Evolutionary conservation across 1,139 yeast species (phyloP), one percentile per base, ranked within the genome.

Genomic region (Debaryomycetaceae sp.): DNA sequence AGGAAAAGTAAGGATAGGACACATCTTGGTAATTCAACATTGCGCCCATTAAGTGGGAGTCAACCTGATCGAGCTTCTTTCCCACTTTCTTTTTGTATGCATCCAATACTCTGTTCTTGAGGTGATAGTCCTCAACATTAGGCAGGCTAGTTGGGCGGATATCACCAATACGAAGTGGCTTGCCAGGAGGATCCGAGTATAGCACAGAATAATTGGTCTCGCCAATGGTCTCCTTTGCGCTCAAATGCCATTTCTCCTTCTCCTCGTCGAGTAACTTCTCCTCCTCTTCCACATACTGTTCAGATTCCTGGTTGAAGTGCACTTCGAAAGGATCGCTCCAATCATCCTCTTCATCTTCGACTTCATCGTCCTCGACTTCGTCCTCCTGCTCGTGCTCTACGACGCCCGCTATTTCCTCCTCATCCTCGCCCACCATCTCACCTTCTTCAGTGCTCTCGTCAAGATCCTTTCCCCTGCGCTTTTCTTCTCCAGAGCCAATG

Each of bases 11-110:
- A 37, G 95, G 88, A 53, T 75, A 80, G 17, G 81, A 68, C 6
- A 91, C 62, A 60, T 93, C 97, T 52, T 79, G 78, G 63, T 93
- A 91, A 45, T 79, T 78, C 50, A 87, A 72, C 64, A 93, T 73
- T 0, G 91, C 83, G 34, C 81, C 80, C 6, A 85, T 54, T 13
- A 75, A 50, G 3, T 47, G 43, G 11, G 55, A 49, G 8, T 73
- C 76, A 33, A 62, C 46, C 6, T 52, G 53, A 5, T 55, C 38
- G 8, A 41, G 27, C 4, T 31, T 14, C 9, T 34, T 44, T 4
- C 31, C 27, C 30, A 35, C 34, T 3, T 52, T 45, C 6, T 45
- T 36, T 8, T 49, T 51, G 45, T 60, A 69, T 11, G 71, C 59
- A 27, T 58, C 60, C n/a, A 55, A 40, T 2, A 70, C 59, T 48